phyloP scores from a whole-genome alignment of 2,329 filamentous ascomycete genomes.

The Basipetospora sp. region DNA sequence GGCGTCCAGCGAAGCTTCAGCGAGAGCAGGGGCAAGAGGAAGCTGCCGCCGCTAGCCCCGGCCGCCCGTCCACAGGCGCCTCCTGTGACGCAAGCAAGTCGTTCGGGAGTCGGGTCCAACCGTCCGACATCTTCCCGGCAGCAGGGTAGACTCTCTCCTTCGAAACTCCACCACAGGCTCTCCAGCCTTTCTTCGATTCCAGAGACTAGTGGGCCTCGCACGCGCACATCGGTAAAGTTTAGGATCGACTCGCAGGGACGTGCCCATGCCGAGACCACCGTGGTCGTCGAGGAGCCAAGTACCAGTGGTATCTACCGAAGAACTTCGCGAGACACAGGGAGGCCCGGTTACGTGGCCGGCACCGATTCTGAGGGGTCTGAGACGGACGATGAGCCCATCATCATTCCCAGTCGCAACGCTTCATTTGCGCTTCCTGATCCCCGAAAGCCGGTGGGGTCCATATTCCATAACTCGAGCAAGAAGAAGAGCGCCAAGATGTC shows the following conservation, averaged over 20 bases:
- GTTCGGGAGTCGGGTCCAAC: constrained; percentile 4
- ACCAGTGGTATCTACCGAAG: constrained; percentile 11
- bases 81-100: constrained; percentile 2
- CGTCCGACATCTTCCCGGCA: constrained; percentile 15
- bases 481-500: constrained; percentile 32
- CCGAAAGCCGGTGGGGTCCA: constrained; percentile 31
- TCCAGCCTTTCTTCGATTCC: constrained; percentile 43
- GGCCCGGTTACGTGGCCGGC: constrained; percentile 5
- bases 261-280: constrained; percentile 39
- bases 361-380: constrained; percentile 39
- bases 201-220: constrained; percentile 31
- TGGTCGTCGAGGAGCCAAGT: constrained; percentile 22
- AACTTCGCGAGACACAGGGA: constrained; percentile 9
- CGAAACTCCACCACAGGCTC: constrained; percentile 35
- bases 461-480: constrained; percentile 32
- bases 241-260: constrained; percentile 48
- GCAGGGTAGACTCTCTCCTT: constrained; percentile 35
- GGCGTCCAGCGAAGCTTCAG: constrained; percentile 40
- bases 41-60: constrained; percentile 34
- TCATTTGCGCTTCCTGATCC: constrained; percentile 42
- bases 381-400: constrained; percentile 49
- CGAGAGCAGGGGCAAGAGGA: constrained; percentile 35
- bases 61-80: constrained; percentile 20
- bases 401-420: constrained; percentile 45
- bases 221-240: constrained; percentile 44